Base-by-base conservation (phyloP, 768 basidiomycete species). In the Pulveroboletus sp. region DNA sequence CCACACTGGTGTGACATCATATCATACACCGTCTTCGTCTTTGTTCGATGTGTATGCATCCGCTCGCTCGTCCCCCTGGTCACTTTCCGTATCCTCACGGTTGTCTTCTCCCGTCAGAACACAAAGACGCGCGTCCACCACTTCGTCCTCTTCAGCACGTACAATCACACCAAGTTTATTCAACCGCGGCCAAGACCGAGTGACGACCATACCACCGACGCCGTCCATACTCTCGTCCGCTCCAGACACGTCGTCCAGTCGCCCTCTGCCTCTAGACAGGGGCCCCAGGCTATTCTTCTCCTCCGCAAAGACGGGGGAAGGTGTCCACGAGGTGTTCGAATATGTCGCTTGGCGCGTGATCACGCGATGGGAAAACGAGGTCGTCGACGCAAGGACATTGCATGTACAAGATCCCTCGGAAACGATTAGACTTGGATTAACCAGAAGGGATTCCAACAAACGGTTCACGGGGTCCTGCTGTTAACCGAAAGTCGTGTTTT, bases 21-120 rank as follows among this genome's bases (percentile, higher is more conserved):
- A 85, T 65, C 85, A 89, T 64, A 91, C 89, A 0, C 87, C 89
- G 7, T 80, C 83, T 0, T 90, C 89, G 0, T 89, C 86, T n/a
- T 53, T 88, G 36, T 85, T 80, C 55, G 83, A 88, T 61, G 56
- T 63, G 4, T 86, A 72, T 53, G 74, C 79, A 17, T 80, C 83
- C 7, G 83, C 85, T 4, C 76, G 78, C 10, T 79, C 79, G 4
- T 83, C 84, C 3, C 82, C 82, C 0, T 71, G 75, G 45, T 73
- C 78, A 0, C 58, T 54, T 1, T 68, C 68, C 3, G 14, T 58
- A 13, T 61, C 60, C 5, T 65, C 64, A 10, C 55, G 54, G 9
- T 60, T 71, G 44, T 60, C 63, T 41, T 62, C 59, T 47, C 56
- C 63, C 36, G 50, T 52, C 56, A 53, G 57, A 58, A 54, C 8